phyloP scores from a whole-genome alignment of 352 stramenopile genomes.

The Phytophthora tentaculata region DNA sequence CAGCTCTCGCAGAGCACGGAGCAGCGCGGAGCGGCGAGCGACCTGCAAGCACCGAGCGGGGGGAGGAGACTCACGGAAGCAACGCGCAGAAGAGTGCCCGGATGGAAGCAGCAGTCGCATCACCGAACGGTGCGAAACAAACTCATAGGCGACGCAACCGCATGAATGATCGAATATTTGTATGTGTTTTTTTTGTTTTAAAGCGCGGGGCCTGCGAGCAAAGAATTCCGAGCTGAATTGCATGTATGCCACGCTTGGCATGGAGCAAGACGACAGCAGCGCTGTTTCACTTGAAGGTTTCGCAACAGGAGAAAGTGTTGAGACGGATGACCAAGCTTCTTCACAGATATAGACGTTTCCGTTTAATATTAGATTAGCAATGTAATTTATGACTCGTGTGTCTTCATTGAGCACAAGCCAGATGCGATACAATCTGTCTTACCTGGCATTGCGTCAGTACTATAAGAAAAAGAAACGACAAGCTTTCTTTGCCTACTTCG shows the following conservation, averaged over 20 bases:
- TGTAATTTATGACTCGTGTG: neutral
- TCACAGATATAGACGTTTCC: constrained; percentile 12
- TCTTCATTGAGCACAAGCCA: no score
- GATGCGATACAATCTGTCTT: no score
- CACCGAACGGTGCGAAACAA: no score
- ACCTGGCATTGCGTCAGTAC: neutral
- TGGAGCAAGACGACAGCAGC: neutral
- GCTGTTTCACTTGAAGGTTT: constrained; percentile 20
- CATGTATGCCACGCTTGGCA: neutral
- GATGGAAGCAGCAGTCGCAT: no score
- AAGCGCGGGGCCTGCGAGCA: neutral
- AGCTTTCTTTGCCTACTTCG: constrained; percentile 1
- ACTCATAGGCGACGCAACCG: no score
- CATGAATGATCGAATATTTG: neutral
- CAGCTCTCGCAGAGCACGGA: no score
- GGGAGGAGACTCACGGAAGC: no score
- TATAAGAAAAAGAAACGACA: neutral
- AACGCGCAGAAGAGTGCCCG: no score
- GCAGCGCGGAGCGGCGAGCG: no score
- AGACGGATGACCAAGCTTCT: constrained; percentile 6
- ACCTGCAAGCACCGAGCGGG: no score
- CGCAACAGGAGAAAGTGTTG: constrained; percentile 9
- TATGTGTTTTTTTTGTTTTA: neutral
- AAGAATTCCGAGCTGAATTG: neutral
- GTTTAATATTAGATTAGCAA: neutral